phyloP scores from a whole-genome alignment of 306 rosid genomes.

The Trifolium subterraneum region DNA sequence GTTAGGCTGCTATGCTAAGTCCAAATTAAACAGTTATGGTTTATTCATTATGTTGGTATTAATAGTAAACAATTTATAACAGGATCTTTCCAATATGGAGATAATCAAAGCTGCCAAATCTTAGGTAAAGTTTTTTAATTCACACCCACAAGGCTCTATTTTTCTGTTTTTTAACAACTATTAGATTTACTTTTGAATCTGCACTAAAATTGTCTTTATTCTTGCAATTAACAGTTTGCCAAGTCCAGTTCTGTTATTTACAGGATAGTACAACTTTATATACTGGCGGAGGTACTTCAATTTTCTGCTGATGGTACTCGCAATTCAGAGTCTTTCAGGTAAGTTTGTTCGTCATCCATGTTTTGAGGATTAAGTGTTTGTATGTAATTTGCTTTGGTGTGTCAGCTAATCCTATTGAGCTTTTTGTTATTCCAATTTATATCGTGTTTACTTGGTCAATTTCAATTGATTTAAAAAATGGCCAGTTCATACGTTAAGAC shows the following conservation, averaged over 20 bases:
- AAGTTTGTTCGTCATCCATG: conserved; percentile 5
- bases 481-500: neutral
- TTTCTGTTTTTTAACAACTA: neutral
- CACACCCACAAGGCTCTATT: neutral
- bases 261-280: conserved; percentile 25
- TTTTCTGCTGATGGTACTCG: conserved; percentile 34
- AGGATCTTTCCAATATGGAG: conserved; percentile 2
- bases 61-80: neutral
- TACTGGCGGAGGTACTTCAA: neutral
- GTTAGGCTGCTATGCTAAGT: conserved; percentile 24
- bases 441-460: neutral
- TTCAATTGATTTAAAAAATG: neutral
- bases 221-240: neutral
- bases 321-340: neutral
- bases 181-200: conserved; percentile 12
- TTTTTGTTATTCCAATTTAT: neutral
- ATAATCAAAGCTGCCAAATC: neutral
- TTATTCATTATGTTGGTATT: neutral
- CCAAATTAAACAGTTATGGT: neutral
- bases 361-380: conserved; percentile 4
- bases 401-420: neutral
- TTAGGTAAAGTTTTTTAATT: neutral
- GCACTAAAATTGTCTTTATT: neutral
- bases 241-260: conserved; percentile 6
- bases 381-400: conserved; percentile 10